Conservation (phyloP, 2,329 filamentous ascomycete species). For the Trichophyton equinum region DNA sequence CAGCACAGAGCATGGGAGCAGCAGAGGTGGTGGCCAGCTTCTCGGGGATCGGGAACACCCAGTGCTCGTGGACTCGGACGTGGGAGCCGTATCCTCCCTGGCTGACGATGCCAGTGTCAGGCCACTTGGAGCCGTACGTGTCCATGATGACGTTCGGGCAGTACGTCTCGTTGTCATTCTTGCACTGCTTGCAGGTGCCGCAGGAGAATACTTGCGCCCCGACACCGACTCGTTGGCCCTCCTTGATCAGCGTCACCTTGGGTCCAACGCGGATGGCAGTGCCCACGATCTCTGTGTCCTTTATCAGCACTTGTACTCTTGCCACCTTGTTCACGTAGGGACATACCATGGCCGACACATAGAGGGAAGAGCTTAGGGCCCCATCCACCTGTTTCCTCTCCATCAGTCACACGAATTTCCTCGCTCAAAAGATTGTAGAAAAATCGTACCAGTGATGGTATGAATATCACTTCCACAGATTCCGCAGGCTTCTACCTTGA, state of each 20-base stretch:
- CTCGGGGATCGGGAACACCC: conserved; percentile 57
- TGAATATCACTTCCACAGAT: conserved; percentile 62
- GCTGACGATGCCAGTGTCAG: conserved; percentile 50
- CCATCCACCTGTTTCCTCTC: conserved; percentile 37
- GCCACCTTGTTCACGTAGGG: not conserved
- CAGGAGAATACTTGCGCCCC: conserved; percentile 55
- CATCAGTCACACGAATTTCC: conserved; percentile 6
- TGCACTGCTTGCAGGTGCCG: conserved; percentile 52
- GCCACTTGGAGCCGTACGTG: conserved; percentile 29
- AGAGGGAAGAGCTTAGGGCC: conserved; percentile 39
- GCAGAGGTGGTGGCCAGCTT: conserved; percentile 48
- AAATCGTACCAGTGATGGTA: conserved; percentile 42
- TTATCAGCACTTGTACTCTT: not conserved
- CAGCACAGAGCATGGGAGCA: conserved; percentile 75
- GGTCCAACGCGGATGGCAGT: conserved; percentile 54
- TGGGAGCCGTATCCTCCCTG: conserved; percentile 51
- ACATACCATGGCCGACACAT: conserved; percentile 39
- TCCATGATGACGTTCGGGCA: conserved; percentile 42
- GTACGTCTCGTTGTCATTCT: conserved; percentile 55
- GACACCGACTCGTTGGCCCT: conserved; percentile 53
- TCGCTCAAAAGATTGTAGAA: conserved; percentile 5
- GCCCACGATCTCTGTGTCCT: conserved; percentile 50
- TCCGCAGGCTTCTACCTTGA: conserved; percentile 73
- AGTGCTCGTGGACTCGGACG: conserved; percentile 65
- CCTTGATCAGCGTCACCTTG: conserved; percentile 49